Percentiles rank a stretch among this genome's conserved stretches.
These are phyloP conservation scores for Picea sitchensis DNA, from an alignment of 75 land plant genomes.

Conservation along the genomic window DNA sequence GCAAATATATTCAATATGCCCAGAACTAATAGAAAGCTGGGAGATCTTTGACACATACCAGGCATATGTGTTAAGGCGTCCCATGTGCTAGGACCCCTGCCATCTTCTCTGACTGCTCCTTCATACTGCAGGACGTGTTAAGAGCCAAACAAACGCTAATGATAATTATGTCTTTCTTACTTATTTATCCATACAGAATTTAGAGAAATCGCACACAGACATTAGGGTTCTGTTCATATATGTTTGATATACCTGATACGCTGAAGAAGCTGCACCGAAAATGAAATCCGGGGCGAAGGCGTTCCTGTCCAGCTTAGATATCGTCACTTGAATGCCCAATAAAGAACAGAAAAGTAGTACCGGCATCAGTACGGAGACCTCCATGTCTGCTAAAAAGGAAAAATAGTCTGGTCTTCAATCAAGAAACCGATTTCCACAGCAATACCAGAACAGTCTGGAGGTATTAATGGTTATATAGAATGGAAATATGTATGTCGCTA, in stretches of 20 bases:
- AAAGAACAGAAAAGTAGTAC: background rate
- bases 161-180: no score
- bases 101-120: slow-evolving; percentile 48
- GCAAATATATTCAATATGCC: no score
- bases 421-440: no score
- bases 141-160: no score
- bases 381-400: background rate
- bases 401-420: no score
- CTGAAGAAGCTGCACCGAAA: slow-evolving; percentile 1
- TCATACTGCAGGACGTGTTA: slow-evolving; percentile 31
- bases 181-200: no score
- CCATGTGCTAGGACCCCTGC: slow-evolving; percentile 9
- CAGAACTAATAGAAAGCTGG: no score
- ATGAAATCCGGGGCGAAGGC: background rate
- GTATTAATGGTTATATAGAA: no score
- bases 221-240: no score
- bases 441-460: no score
- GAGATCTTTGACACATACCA: slow-evolving; percentile 12
- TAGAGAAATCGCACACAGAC: no score
- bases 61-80: slow-evolving; percentile 23
- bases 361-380: background rate
- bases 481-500: no score
- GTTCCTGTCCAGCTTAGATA: background rate
- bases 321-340: background rate
- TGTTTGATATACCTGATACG: background rate